Evolutionary conservation across 1,139 yeast species (phyloP).

Genomic region (Debaryomyces sp.): DNA sequence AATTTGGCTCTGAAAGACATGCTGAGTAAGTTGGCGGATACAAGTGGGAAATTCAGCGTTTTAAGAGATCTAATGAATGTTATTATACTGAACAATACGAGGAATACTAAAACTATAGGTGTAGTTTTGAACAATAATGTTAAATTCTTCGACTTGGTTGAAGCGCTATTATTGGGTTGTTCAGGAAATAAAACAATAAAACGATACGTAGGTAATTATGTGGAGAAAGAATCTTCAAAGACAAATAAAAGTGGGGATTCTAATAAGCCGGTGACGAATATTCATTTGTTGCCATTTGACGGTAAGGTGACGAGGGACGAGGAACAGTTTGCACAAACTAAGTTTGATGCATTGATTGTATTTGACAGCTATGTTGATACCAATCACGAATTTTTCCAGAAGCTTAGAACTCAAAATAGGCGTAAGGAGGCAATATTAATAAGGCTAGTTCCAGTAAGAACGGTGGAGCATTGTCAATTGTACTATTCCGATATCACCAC

Average conservation of each 20-base stretch:
- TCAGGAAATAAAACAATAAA: constrained; percentile 56
- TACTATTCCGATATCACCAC: constrained; percentile 29
- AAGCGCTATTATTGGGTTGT: constrained; percentile 73
- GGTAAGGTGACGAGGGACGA: constrained; percentile 34
- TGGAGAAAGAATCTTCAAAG: constrained; percentile 41
- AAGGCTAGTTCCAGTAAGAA: constrained; percentile 72
- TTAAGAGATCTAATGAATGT: constrained; percentile 60
- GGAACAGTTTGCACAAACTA: constrained; percentile 25
- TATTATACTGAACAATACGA: constrained; percentile 36
- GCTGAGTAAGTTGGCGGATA: constrained; percentile 72
- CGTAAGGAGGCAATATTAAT: constrained; percentile 55
- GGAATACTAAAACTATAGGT: constrained; percentile 41
- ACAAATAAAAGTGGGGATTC: constrained; percentile 17
- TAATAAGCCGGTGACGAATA: constrained; percentile 21
- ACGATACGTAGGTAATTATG: constrained; percentile 64
- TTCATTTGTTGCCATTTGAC: constrained; percentile 51
- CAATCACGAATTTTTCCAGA: constrained; percentile 27
- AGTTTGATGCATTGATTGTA: constrained; percentile 66
- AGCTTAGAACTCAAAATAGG: constrained; percentile 36
- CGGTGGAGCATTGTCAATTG: constrained; percentile 74
- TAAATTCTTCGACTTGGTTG: constrained; percentile 71
- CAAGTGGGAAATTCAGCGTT: constrained; percentile 84
- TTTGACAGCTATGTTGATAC: constrained; percentile 72
- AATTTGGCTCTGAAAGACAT: constrained; percentile 75
- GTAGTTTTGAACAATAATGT: constrained; percentile 39